Evolutionary conservation across 345 rosid species (phyloP), one percentile per base, ranked within the genome.

Genomic region (Bruguiera gymnorhiza): DNA sequence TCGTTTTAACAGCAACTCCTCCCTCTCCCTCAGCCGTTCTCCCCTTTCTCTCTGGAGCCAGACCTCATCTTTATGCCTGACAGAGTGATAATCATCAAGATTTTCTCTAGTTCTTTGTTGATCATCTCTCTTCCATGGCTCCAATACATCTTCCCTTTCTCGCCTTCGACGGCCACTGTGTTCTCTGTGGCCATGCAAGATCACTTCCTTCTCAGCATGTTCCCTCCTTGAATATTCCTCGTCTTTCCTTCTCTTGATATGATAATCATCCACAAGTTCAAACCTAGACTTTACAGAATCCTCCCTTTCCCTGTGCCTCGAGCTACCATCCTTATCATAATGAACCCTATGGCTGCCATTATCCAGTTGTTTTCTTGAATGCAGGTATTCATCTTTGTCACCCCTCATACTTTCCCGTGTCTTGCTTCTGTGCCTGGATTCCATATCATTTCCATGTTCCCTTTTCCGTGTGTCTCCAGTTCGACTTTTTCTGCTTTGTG

Each of bases 111-210:
- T 85, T 82, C 92, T 87, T 74, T 82, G 93, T 75, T 81, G 86
- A 75, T 85, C 86, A 61, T 87, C 96, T 90, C 97, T 83, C 86
- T 84, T 88, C 71, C 88, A 85, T 60, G 77, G 86, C 63, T 90
- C 97, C 79, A 85, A 62, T 68, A 73, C 65, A 66, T 86, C 96
- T 73, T 87, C 94, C 75, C 90, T 87, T 77, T 92, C 98, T 71
- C 90, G 87, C 80, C 85, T 89, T 59, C 84, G 86, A 68, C 86
- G 87, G 76, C 88, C 75, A 56, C 74, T 70, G 53, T 71, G 75
- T 78, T 95, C 98, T 81, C 91, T 84, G 69, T 84, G 86, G 60
- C 83, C 79, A 73, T 79, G 89, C 73, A 76, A 50, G 39, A 74
- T 75, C 70, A 86, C 94, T 65, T 87, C 93, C 80, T 82, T 90